Conservation (phyloP, 2,329 filamentous ascomycete species). For the Cladobotryum protrusum region DNA sequence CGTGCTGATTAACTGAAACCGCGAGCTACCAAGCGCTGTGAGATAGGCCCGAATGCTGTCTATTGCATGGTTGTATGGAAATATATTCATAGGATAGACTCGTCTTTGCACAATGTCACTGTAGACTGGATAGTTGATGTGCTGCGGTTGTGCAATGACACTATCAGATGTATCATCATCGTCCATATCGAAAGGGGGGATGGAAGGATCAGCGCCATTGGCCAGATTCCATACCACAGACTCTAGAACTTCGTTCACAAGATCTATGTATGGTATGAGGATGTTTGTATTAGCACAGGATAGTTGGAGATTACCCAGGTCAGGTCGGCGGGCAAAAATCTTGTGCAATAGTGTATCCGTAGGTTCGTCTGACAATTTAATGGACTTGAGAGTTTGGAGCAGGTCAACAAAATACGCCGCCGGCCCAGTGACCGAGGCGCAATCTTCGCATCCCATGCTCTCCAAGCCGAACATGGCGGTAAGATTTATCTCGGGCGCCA, state of each 20-base stretch:
- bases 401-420: slow-evolving; percentile 13
- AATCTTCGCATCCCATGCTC: slow-evolving; percentile 6
- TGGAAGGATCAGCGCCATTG: neutral
- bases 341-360: neutral
- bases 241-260: slow-evolving; percentile 10
- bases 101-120: neutral
- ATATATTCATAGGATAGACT: neutral
- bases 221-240: neutral
- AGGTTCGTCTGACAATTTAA: neutral
- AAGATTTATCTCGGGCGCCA: neutral
- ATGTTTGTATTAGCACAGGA: slow-evolving; percentile 9
- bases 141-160: neutral
- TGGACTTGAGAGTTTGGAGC: slow-evolving; percentile 1
- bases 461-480: slow-evolving; percentile 5
- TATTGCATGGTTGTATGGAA: neutral
- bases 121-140: neutral
- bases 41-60: neutral
- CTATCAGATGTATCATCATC: neutral
- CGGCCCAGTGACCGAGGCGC: slow-evolving; percentile 4
- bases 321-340: slow-evolving; percentile 4
- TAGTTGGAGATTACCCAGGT: slow-evolving; percentile 5
- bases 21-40: neutral
- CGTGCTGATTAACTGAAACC: neutral
- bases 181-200: neutral
- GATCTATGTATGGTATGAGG: slow-evolving; percentile 9